Evolutionary conservation across 352 stramenopile species (phyloP).

Genomic region (Pythium biforme): DNA sequence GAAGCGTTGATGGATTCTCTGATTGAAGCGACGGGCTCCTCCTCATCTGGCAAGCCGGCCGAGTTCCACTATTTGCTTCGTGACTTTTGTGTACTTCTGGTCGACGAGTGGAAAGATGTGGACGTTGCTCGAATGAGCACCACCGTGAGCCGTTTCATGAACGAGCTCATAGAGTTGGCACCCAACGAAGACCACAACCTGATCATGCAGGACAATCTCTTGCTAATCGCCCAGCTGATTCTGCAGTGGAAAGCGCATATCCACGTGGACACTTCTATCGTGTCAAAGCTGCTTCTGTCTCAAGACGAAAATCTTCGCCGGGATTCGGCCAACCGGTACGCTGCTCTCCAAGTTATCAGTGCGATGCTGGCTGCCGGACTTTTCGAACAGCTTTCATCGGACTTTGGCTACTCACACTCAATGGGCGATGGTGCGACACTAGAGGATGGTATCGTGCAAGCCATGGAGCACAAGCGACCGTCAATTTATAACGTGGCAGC

Average conservation of each 20-base stretch:
- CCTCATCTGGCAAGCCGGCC: conserved; percentile 18
- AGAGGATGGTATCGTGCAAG: conserved; percentile 48
- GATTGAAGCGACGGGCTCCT: conserved; percentile 41
- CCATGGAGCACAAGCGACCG: conserved; percentile 44
- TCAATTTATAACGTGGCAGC: conserved; percentile 60
- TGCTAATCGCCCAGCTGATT: conserved; percentile 55
- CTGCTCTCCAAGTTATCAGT: conserved; percentile 63
- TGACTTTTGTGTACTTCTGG: conserved; percentile 62
- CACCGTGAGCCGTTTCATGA: conserved; percentile 47
- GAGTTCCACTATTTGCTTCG: conserved; percentile 81
- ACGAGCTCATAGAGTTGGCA: conserved; percentile 55
- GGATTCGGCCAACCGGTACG: conserved; percentile 45
- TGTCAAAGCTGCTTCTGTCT: conserved; percentile 41
- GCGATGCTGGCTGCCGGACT: conserved; percentile 44
- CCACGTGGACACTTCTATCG: conserved; percentile 34
- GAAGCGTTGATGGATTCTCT: conserved; percentile 51
- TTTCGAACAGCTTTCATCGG: conserved; percentile 26
- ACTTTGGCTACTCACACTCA: conserved; percentile 12
- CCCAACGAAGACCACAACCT: conserved; percentile 41
- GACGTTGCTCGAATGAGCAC: conserved; percentile 19
- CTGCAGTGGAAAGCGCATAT: conserved; percentile 50
- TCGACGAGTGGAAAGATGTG: conserved; percentile 53
- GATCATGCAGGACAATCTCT: conserved; percentile 70
- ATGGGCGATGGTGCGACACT: conserved; percentile 28
- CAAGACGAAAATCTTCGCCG: conserved; percentile 40